Conservation (phyloP, 2,329 filamentous ascomycete species). For the Cryphonectria parasitica region DNA sequence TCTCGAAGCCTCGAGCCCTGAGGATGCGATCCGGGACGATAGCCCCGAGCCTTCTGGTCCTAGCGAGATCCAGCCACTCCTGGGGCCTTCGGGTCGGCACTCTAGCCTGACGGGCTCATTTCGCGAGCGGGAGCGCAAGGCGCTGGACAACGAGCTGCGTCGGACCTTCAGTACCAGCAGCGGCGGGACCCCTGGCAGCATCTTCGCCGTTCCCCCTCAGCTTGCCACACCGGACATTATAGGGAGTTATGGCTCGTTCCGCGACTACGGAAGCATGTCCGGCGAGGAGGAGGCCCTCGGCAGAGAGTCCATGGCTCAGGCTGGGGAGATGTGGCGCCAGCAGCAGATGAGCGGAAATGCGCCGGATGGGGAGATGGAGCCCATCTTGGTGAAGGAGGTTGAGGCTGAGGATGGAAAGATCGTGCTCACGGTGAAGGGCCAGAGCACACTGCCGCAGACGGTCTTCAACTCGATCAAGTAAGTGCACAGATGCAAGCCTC, state of each 20-base stretch:
- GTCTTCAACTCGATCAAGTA: slow-evolving; percentile 93
- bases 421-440: slow-evolving; percentile 82
- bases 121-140: slow-evolving; percentile 53
- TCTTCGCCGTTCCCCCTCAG: slow-evolving; percentile 63
- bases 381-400: slow-evolving; percentile 84
- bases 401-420: slow-evolving; percentile 81
- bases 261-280: slow-evolving; percentile 59
- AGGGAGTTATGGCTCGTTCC: slow-evolving; percentile 68
- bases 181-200: slow-evolving; percentile 45
- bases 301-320: slow-evolving; percentile 53
- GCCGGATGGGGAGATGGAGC: slow-evolving; percentile 66
- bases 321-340: slow-evolving; percentile 55
- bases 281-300: slow-evolving; percentile 37
- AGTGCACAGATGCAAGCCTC: slow-evolving; percentile 22
- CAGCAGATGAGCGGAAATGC: slow-evolving; percentile 53
- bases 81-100: slow-evolving; percentile 31
- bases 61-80: slow-evolving; percentile 27
- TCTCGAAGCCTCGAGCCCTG: slow-evolving; percentile 47
- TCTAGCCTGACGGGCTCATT: slow-evolving; percentile 32
- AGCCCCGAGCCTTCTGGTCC: slow-evolving; percentile 35
- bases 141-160: slow-evolving; percentile 49
- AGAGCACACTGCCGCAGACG: slow-evolving; percentile 94
- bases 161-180: slow-evolving; percentile 39
- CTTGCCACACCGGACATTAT: slow-evolving; percentile 71
- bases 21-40: slow-evolving; percentile 34